Evolutionary conservation across 768 basidiomycete genomes (phyloP).

Genomic region (Rhizopogon sp.): DNA sequence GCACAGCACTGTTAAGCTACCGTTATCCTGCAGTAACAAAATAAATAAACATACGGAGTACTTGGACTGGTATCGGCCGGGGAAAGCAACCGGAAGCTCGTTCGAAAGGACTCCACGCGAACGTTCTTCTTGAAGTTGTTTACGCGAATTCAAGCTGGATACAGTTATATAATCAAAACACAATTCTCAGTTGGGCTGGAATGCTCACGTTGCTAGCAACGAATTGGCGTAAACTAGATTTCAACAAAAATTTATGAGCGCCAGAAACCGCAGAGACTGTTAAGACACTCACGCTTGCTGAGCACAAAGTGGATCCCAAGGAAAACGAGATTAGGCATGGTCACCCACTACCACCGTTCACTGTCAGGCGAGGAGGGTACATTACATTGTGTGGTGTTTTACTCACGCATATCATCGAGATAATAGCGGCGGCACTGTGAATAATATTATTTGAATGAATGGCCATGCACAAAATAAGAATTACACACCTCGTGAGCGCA

Average conservation of each 20-base stretch:
- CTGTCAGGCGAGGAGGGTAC: neutral
- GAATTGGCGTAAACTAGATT: constrained; percentile 45
- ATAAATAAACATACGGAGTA: neutral
- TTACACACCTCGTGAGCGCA: constrained; percentile 37
- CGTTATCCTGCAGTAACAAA: too few species aligned
- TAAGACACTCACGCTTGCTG: constrained; percentile 35
- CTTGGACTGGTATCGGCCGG: constrained; percentile 11
- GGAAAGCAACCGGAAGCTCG: constrained; percentile 21
- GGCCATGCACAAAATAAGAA: neutral
- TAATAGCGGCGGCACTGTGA: constrained; percentile 30
- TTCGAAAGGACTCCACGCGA: constrained; percentile 20
- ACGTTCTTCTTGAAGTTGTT: constrained; percentile 26
- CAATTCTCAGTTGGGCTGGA: neutral
- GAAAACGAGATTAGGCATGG: constrained; percentile 46
- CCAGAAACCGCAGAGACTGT: neutral
- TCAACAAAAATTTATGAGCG: neutral
- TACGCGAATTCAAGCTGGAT: constrained; percentile 32
- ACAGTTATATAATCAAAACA: neutral
- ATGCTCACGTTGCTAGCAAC: constrained; percentile 36
- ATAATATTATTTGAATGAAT: constrained; percentile 8
- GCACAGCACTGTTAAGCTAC: neutral
- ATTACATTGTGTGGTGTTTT: too few species aligned
- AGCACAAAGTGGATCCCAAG: constrained; percentile 51
- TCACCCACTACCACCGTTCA: constrained; percentile 32
- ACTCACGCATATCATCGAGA: constrained; percentile 40